Evolutionary conservation across 768 basidiomycete species (phyloP).

Genomic region (Termitomyces sp.): DNA sequence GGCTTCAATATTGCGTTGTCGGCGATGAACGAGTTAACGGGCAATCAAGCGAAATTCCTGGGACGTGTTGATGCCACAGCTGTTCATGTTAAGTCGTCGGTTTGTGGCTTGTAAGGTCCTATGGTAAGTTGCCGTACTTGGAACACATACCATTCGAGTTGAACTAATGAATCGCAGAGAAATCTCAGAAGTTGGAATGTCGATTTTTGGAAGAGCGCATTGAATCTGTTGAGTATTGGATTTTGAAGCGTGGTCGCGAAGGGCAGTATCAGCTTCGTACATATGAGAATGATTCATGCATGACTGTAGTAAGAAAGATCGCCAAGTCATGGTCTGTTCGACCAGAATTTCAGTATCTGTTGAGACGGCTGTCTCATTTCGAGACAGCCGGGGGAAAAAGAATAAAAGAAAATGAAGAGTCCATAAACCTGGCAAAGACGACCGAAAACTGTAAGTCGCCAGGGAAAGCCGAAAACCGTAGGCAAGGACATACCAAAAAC

Average conservation of each 20-base stretch:
- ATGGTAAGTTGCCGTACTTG: neutral
- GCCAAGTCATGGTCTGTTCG: neutral
- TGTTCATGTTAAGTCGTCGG: constrained; percentile 15
- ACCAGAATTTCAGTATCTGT: neutral
- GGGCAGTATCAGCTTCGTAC: neutral
- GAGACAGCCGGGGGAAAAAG: too few relatives aligned
- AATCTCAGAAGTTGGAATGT: too few relatives aligned
- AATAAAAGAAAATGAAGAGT: too few relatives aligned
- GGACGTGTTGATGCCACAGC: constrained; percentile 19
- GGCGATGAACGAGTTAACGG: constrained; percentile 28
- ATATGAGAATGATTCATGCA: neutral
- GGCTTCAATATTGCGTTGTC: constrained; percentile 20
- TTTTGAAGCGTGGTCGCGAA: neutral
- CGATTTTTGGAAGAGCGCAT: too few relatives aligned
- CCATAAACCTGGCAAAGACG: too few relatives aligned
- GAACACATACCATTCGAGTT: too few relatives aligned
- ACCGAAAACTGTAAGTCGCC: too few relatives aligned
- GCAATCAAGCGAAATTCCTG: constrained; percentile 17
- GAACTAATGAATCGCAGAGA: neutral
- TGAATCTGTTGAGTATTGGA: neutral
- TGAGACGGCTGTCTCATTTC: too few relatives aligned
- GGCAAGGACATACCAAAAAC: too few relatives aligned
- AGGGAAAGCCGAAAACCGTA: too few relatives aligned
- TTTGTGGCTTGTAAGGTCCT: constrained; percentile 18
- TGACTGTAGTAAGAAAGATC: neutral